Conservation (phyloP, 768 basidiomycete genomes). For the Tricholoma terreum region DNA sequence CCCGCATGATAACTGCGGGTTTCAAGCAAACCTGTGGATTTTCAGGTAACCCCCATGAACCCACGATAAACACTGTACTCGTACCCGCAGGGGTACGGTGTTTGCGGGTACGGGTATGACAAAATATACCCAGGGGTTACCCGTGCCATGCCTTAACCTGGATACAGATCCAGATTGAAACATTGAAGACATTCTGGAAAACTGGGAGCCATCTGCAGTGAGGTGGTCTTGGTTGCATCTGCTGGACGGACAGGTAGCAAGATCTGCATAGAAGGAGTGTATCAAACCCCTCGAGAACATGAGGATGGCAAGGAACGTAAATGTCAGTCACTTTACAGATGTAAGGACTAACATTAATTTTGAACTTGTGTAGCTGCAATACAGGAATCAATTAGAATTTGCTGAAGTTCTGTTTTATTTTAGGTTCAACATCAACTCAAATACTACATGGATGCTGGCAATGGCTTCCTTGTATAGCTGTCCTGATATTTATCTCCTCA, state of each 20-base stretch:
- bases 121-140: too few relatives aligned
- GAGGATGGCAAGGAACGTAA: conserved; percentile 11
- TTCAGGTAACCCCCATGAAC: too few relatives aligned
- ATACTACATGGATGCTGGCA: conserved; percentile 6
- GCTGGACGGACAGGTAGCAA: conserved; percentile 21
- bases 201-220: conserved; percentile 6
- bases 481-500: conserved; percentile 5
- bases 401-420: conserved; percentile 12
- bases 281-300: conserved; percentile 5
- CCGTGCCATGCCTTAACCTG: too few relatives aligned
- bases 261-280: conserved; percentile 16
- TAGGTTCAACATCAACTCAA: neutral
- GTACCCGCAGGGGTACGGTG: too few relatives aligned
- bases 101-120: too few relatives aligned
- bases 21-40: too few relatives aligned
- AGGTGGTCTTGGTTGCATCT: conserved; percentile 16
- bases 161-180: neutral
- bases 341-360: neutral
- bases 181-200: neutral
- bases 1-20: too few relatives aligned
- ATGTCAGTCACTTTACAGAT: conserved; percentile 1
- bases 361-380: conserved; percentile 3
- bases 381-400: conserved; percentile 10
- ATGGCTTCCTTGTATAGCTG: conserved; percentile 5
- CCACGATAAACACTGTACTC: too few relatives aligned